A percentile compares a stretch with the other conserved stretches of the same genome.
Evolutionary conservation across 192 early-diverging fungal species (phyloP).

Genomic region (Entomortierella parvispora): DNA sequence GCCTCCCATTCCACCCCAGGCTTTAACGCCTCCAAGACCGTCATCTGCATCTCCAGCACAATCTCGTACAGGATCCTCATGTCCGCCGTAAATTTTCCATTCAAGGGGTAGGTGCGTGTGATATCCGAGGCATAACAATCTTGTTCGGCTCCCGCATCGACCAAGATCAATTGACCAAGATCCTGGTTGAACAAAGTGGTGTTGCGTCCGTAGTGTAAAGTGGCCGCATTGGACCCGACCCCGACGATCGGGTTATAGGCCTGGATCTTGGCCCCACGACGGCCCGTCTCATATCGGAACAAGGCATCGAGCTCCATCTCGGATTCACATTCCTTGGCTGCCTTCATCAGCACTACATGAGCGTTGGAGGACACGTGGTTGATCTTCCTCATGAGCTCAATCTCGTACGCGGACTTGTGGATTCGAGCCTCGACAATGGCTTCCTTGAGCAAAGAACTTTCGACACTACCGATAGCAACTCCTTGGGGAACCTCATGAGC

Average conservation of each 20-base stretch:
- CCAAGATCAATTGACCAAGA: slow-evolving; percentile 63
- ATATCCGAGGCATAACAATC: slow-evolving; percentile 92
- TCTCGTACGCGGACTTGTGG: slow-evolving; percentile 82
- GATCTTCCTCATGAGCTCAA: slow-evolving; percentile 79
- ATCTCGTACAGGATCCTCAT: slow-evolving; percentile 84
- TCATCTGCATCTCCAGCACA: slow-evolving; percentile 83
- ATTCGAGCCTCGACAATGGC: slow-evolving; percentile 83
- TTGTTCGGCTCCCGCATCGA: slow-evolving; percentile 88
- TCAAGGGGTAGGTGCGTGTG: slow-evolving; percentile 88
- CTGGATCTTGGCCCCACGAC: slow-evolving; percentile 72
- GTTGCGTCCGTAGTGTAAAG: slow-evolving; percentile 87
- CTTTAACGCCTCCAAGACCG: slow-evolving; percentile 74
- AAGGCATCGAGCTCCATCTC: slow-evolving; percentile 83
- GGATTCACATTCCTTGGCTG: slow-evolving; percentile 66
- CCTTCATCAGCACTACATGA: slow-evolving; percentile 86
- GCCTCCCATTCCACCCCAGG: slow-evolving; percentile 90
- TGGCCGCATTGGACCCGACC: slow-evolving; percentile 77
- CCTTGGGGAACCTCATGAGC: slow-evolving; percentile 52
- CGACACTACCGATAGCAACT: slow-evolving; percentile 16
- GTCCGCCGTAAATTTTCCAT: slow-evolving; percentile 75
- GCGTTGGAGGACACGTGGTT: slow-evolving; percentile 79
- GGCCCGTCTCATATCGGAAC: slow-evolving; percentile 78
- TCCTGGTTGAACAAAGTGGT: slow-evolving; percentile 58
- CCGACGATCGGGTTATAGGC: slow-evolving; percentile 91
- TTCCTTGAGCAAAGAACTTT: slow-evolving; percentile 37